phyloP scores from a whole-genome alignment of 768 basidiomycete genomes.

The Xerocomellus chrysenteron region DNA sequence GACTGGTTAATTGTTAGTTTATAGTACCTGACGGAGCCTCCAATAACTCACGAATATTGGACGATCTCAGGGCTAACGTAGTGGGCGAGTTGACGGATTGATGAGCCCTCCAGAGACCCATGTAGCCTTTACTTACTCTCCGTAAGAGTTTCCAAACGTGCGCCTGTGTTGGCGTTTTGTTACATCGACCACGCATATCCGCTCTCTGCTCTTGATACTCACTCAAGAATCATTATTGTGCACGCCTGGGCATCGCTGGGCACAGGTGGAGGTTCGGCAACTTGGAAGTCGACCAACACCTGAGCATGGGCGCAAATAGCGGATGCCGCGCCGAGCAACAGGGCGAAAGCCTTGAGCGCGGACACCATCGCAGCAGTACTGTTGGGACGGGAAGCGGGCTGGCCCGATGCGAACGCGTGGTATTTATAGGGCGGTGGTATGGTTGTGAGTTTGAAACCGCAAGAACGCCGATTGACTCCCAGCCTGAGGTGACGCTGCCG shows the following conservation, averaged over 20 bases:
- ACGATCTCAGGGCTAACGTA: conserved; percentile 58
- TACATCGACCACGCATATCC: neutral
- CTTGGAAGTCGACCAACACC: conserved; percentile 61
- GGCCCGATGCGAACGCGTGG: neutral
- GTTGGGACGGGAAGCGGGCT: conserved; percentile 3
- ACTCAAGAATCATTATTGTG: conserved; percentile 65
- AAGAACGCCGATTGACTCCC: neutral
- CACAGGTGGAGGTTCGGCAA: conserved; percentile 70
- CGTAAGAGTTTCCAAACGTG: conserved; percentile 72
- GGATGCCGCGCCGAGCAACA: conserved; percentile 12
- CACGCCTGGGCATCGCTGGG: conserved; percentile 60
- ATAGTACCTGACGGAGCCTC: neutral
- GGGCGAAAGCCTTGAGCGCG: conserved; percentile 7
- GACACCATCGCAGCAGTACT: conserved; percentile 20
- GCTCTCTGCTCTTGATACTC: conserved; percentile 17
- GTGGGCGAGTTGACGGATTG: neutral
- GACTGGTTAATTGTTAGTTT: conserved; percentile 40
- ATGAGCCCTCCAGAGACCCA: neutral
- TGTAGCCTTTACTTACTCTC: conserved; percentile 44
- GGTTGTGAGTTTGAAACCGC: no score
- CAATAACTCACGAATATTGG: conserved; percentile 48
- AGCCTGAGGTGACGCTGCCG: neutral
- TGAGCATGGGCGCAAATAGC: conserved; percentile 20
- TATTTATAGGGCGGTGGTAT: neutral
- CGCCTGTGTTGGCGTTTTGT: conserved; percentile 40